phyloP scores from a whole-genome alignment of 148 eudicot species.

The Cornus kousa region DNA sequence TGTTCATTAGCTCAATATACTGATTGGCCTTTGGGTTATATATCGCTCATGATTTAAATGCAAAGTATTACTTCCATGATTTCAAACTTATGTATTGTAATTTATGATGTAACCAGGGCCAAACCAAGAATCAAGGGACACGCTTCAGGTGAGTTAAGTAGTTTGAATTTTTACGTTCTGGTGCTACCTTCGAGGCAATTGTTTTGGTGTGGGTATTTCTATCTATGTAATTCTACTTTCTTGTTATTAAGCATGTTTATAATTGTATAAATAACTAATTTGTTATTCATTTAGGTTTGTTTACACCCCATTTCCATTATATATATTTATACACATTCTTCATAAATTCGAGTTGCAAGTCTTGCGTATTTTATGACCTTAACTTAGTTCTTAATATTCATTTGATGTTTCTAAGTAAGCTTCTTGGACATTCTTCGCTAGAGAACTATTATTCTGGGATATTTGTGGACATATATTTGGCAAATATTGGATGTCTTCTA shows the following conservation, averaged over 20 bases:
- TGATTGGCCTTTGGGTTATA: neutral
- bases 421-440: too few relatives aligned
- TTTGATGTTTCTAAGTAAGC: too few relatives aligned
- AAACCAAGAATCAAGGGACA: conserved; percentile 28
- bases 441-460: too few relatives aligned
- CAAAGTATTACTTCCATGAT: neutral
- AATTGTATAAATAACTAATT: too few relatives aligned
- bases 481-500: too few relatives aligned
- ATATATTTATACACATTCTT: too few relatives aligned
- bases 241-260: neutral
- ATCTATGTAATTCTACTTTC: neutral
- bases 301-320: too few relatives aligned
- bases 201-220: neutral
- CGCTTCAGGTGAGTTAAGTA: conserved; percentile 22
- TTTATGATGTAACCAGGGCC: conserved; percentile 36
- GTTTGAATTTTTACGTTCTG: conserved; percentile 12
- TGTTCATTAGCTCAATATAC: neutral
- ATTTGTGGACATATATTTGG: too few relatives aligned
- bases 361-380: too few relatives aligned
- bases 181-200: neutral
- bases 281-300: too few relatives aligned
- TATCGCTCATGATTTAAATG: neutral
- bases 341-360: too few relatives aligned
- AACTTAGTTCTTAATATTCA: too few relatives aligned
- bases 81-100: neutral